phyloP scores from a whole-genome alignment of 1,139 yeast genomes.

The Pichia kudriavzevii region DNA sequence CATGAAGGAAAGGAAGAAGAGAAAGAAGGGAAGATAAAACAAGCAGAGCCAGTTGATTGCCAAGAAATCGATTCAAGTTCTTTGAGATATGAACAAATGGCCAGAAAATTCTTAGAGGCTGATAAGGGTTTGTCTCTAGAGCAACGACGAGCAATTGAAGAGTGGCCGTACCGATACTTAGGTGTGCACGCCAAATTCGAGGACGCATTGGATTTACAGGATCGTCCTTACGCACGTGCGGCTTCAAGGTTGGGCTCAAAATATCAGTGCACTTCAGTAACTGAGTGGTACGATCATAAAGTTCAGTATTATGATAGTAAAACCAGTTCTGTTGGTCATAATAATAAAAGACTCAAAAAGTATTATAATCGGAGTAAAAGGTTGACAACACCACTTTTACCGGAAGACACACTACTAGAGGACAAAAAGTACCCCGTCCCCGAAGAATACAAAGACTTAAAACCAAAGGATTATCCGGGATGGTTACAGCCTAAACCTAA shows the following conservation, averaged over 20 bases:
- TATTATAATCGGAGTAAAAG: conserved; percentile 15
- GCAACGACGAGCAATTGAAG: conserved; percentile 48
- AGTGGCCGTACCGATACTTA: conserved; percentile 76
- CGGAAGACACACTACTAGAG: conserved; percentile 15
- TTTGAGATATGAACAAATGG: conserved; percentile 49
- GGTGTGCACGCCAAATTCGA: conserved; percentile 73
- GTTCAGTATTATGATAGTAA: conserved; percentile 57
- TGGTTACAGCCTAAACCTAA: conserved; percentile 77
- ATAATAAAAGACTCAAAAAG: conserved; percentile 17
- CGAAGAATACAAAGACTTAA: conserved; percentile 34
- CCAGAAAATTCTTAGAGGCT: conserved; percentile 41
- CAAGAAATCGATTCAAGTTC: conserved; percentile 10
- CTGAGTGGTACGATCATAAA: conserved; percentile 61
- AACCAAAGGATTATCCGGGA: conserved; percentile 48
- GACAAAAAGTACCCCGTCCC: conserved; percentile 39
- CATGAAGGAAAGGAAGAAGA: conserved; percentile 7
- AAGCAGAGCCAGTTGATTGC: too few relatives aligned
- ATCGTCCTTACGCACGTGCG: conserved; percentile 77
- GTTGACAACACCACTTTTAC: conserved; percentile 17
- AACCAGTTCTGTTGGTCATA: conserved; percentile 6
- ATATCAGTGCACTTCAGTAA: conserved; percentile 61
- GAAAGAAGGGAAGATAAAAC: neutral
- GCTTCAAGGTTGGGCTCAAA: conserved; percentile 70
- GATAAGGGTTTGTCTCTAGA: conserved; percentile 38
- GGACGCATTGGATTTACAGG: conserved; percentile 74